phyloP scores from a whole-genome alignment of 2,329 filamentous ascomycete genomes.

The Pseudohalonectria lignicola region DNA sequence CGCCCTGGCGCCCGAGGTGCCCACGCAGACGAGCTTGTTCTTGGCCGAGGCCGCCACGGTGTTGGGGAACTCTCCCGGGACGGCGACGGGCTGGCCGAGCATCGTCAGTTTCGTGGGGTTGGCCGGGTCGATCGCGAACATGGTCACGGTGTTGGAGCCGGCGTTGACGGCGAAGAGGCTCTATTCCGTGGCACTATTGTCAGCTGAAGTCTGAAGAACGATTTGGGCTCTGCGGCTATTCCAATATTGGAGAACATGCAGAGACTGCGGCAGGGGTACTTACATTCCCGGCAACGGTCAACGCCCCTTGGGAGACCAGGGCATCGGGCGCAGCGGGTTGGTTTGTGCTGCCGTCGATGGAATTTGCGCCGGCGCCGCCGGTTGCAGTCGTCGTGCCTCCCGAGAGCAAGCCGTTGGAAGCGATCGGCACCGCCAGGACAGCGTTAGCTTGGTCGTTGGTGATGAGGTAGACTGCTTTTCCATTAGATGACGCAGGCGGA shows the following conservation, averaged over 20 bases:
- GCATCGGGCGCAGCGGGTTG: conserved; percentile 34
- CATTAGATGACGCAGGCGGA: too few relatives aligned
- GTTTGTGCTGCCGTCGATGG: conserved; percentile 24
- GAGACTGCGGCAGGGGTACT: too few relatives aligned
- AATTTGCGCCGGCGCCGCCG: conserved; percentile 31
- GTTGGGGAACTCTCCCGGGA: conserved; percentile 40
- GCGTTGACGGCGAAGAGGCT: conserved; percentile 43
- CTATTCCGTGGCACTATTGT: too few relatives aligned
- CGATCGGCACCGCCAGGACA: conserved; percentile 38
- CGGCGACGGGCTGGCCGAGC: conserved; percentile 27
- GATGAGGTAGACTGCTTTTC: conserved; percentile 45
- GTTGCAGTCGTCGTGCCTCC: conserved; percentile 29
- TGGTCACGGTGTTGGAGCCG: conserved; percentile 36
- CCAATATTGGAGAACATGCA: too few relatives aligned
- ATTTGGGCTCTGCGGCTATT: too few relatives aligned
- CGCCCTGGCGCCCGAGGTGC: conserved; percentile 27
- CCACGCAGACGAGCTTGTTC: conserved; percentile 33
- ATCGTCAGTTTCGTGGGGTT: conserved; percentile 32
- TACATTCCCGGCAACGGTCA: conserved; percentile 40
- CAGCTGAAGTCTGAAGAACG: too few relatives aligned
- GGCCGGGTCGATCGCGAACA: conserved; percentile 29
- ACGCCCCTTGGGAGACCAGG: conserved; percentile 35
- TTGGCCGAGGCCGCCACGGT: conserved; percentile 35
- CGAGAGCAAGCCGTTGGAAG: conserved; percentile 31
- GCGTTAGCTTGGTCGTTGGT: conserved; percentile 39